Evolutionary conservation across 2,329 filamentous ascomycete genomes (phyloP), one percentile per base, ranked within the genome.

Genomic region (Exophiala bonariae): DNA sequence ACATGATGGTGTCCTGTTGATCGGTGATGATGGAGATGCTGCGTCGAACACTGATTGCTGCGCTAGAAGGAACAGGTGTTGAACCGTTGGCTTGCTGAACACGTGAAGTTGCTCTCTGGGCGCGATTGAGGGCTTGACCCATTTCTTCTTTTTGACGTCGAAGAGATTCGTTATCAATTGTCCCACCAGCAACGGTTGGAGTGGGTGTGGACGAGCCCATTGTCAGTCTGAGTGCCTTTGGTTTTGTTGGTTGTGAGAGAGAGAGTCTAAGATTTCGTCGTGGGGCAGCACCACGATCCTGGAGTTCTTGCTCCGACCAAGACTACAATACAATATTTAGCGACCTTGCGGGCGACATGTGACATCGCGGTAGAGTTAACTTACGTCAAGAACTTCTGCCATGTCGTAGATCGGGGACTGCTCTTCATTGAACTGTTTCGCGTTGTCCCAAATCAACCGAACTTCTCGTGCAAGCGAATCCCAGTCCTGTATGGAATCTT

Each of bases 381-480:
- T 42, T 71, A 89, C 88, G 80, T 95, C 85, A 5, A 96, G 79
- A 50, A 93, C 83, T 39, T 83, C 80, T 1, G 89, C 89, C 51
- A 93, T 74, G 17, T 80, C 75, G 55, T 84, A 89, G 41, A 96
- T 91, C 13, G 89, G 86, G 61, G 91, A 96, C 3, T 86, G 87
- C 62, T 96, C 90, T 66, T 96, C 89, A 58, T 96, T 96, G 73
- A 92, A 96, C 49, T 85, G 85, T 61, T 83, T 86, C 0, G 90
- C 89, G 66, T 96, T 96, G 39, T 78, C 79, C 91, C 91, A 96
- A 34, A 96, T 83, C 42, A 88, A 77, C 59, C 83, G 87, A 10
- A 88, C 78, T 61, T 87, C 87, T 44, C 90, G 83, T 64, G 89
- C 89, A 56, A 96, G 89, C 1, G 83, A 78, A 47, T 83, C 78